Evolutionary conservation across 1,284 basidiomycete genomes (phyloP).

Genomic region (Vanrija sp.): DNA sequence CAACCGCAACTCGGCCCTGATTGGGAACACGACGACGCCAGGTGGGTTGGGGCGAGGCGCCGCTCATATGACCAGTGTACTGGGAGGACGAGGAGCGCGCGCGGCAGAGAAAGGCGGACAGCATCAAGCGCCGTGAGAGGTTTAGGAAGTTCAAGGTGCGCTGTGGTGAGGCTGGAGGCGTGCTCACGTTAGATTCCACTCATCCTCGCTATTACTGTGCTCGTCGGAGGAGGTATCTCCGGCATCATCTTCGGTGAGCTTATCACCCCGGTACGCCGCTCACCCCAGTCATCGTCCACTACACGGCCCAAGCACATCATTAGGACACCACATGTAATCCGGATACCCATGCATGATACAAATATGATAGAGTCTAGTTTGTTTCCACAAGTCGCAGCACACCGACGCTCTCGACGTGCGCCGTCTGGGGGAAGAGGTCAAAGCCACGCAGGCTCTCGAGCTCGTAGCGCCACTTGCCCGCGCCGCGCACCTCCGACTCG

Average conservation of each 20-base stretch:
- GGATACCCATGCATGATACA: slow-evolving; percentile 2
- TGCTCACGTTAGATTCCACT: background rate
- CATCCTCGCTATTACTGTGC: slow-evolving; percentile 20
- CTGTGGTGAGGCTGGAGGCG: too few relatives aligned
- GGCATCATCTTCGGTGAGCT: slow-evolving; percentile 9
- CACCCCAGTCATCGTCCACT: background rate
- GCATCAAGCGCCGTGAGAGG: too few relatives aligned
- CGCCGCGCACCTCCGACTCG: slow-evolving; percentile 18
- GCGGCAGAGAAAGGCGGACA: too few relatives aligned
- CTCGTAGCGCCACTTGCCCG: slow-evolving; percentile 42
- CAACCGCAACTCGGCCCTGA: too few relatives aligned
- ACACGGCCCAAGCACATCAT: too few relatives aligned
- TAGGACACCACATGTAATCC: background rate
- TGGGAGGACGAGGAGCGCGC: too few relatives aligned
- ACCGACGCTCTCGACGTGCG: slow-evolving; percentile 54
- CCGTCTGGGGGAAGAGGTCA: slow-evolving; percentile 75
- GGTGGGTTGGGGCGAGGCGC: too few relatives aligned
- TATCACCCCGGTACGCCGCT: background rate
- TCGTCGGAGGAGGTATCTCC: slow-evolving; percentile 23
- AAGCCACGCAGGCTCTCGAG: slow-evolving; percentile 79
- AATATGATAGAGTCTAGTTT: background rate
- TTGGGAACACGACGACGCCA: too few relatives aligned
- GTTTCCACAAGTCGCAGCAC: slow-evolving; percentile 55
- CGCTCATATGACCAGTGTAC: too few relatives aligned
- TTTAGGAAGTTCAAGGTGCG: too few relatives aligned